A percentile compares a stretch with the other conserved stretches of the same genome.
Evolutionary conservation across 139 green algal species (phyloP).

Genomic region (Asterochloris erici): DNA sequence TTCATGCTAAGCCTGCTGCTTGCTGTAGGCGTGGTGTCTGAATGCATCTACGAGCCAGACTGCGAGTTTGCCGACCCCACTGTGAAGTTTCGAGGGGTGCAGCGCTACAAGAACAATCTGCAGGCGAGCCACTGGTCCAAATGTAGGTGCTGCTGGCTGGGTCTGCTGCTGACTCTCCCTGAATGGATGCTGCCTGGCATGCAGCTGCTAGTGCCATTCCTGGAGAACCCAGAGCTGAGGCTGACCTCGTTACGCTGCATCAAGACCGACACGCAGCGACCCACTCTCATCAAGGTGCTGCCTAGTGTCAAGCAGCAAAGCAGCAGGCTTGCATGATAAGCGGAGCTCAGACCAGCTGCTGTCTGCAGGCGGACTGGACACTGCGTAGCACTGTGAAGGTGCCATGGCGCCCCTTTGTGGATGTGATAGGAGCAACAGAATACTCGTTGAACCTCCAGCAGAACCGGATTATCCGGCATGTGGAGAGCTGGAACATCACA

Average conservation of each 20-base stretch:
- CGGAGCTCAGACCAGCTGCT: constrained; percentile 24
- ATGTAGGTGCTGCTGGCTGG: too few species aligned
- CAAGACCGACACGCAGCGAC: neutral
- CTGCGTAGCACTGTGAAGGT: constrained; percentile 43
- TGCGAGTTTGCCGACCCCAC: constrained; percentile 65
- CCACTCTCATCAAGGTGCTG: neutral
- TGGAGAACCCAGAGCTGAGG: neutral
- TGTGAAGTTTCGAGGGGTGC: constrained; percentile 47
- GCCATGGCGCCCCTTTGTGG: constrained; percentile 53
- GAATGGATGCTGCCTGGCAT: too few species aligned
- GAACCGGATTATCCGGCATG: constrained; percentile 17
- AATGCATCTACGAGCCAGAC: constrained; percentile 51
- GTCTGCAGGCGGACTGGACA: constrained; percentile 27
- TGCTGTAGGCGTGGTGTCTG: constrained; percentile 33
- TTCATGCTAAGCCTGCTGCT: neutral
- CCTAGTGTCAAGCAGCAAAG: neutral
- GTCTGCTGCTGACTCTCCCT: too few species aligned
- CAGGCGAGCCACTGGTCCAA: constrained; percentile 44
- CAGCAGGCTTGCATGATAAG: constrained; percentile 7
- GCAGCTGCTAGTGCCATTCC: constrained; percentile 9
- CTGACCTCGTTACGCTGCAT: neutral
- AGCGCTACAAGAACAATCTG: constrained; percentile 58
- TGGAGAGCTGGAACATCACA: neutral
- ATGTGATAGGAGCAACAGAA: constrained; percentile 42
- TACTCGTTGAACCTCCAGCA: constrained; percentile 42